Evolutionary conservation across 257 asterid genomes (phyloP), one percentile per base, ranked within the genome.

Genomic region (Nicotiana knightiana): DNA sequence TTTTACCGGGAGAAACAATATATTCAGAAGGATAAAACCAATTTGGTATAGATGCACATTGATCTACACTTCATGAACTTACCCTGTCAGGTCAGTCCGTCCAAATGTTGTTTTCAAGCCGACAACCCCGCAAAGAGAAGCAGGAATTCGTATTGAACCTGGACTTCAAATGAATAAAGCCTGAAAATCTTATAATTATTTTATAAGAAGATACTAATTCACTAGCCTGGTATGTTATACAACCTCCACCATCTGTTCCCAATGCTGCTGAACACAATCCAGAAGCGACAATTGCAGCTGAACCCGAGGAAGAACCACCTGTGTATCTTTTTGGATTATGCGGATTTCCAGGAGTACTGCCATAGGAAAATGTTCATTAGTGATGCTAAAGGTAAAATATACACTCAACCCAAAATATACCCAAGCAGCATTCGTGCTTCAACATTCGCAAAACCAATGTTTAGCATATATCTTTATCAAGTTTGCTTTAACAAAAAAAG

Each of bases 211-310:
- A 1, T 48, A 73, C 24, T 28, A 55, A 68, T 84, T 82, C 83
- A 87, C 82, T 81, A 67, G 65, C 57, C 88, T 57, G 78, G 70
- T 61, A 57, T 67, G 81, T 79, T 76, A 85, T 86, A 87, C 91
- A 90, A 96, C 99, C 99, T 96, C 99, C 99, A 51, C 97, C 99
- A 88, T 96, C 99, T 80, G 98, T 93, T 87, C 99, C 99, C 55
- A 96, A 86, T 83, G 99, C 98, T 75, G 99, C 99, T 70, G 97
- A 89, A 88, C 98, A 94, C 68, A 96, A 85, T 85, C 99, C 99
- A 87, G 98, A 88, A 82, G 99, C 94, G 80, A 96, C 98, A 86
- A 96, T 89, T 83, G 99, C 99, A 12, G 98, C 97, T 2, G 99
- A 95, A 43, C 99, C 99, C 55, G 99, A 96, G 83, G 98, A 96